Conservation (phyloP, 1,284 basidiomycete genomes). For the Cutaneotrichosporon cutaneum region DNA sequence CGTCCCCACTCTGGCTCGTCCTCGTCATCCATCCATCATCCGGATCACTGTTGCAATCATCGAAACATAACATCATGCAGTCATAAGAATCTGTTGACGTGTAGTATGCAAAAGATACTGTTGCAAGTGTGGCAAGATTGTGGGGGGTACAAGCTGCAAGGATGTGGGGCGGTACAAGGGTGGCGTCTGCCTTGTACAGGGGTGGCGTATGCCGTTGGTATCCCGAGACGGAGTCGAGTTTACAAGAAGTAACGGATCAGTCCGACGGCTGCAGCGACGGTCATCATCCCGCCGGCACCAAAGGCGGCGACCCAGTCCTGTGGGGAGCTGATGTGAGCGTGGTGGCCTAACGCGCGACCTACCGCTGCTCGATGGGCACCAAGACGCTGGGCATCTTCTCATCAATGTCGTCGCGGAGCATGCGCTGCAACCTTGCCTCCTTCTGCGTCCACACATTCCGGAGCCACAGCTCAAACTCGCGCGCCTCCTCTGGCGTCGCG, state of each 20-base stretch:
- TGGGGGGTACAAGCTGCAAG: neutral
- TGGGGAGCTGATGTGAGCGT: constrained; percentile 26
- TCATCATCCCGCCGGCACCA: constrained; percentile 40
- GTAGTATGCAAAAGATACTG: constrained; percentile 8
- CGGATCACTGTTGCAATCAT: constrained; percentile 6
- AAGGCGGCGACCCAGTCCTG: constrained; percentile 40
- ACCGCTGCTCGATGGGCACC: constrained; percentile 39
- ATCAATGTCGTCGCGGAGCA: constrained; percentile 50
- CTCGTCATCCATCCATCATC: constrained; percentile 1
- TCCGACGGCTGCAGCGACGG: constrained; percentile 6
- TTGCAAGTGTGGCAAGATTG: neutral
- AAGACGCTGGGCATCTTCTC: constrained; percentile 10
- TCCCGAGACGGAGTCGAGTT: neutral
- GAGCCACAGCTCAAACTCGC: constrained; percentile 79
- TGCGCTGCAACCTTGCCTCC: constrained; percentile 69
- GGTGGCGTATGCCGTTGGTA: neutral
- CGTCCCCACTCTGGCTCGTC: neutral
- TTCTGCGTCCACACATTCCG: constrained; percentile 77
- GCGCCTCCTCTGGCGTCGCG: constrained; percentile 66
- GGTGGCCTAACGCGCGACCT: constrained; percentile 17
- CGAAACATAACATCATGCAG: constrained; percentile 11
- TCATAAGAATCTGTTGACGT: neutral
- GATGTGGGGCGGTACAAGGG: neutral
- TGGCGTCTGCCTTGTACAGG: too few relatives aligned
- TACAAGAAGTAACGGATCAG: neutral